These are phyloP conservation scores for Wallacemonas collosoma DNA, from an alignment of 208 protist species.

Conservation along the genomic window DNA sequence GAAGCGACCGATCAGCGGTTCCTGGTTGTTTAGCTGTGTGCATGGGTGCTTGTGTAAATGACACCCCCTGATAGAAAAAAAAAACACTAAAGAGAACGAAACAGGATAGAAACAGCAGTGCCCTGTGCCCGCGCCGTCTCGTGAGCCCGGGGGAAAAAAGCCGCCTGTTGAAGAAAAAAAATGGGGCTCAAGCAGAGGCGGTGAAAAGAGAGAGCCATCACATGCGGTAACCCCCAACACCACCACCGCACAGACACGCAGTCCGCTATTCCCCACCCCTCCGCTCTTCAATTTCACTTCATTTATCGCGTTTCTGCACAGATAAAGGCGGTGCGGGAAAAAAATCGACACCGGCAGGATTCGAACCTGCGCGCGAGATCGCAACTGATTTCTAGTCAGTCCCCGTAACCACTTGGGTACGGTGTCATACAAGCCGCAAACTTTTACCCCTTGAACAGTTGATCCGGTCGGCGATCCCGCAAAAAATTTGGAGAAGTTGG, in stretches of 20 bases:
- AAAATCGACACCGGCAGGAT: constrained; percentile 68
- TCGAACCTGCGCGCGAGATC: constrained; percentile 80
- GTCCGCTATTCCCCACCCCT: neutral
- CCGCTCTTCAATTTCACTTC: neutral
- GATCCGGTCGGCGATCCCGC: neutral
- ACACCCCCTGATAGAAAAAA: neutral
- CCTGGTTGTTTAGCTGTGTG: no score
- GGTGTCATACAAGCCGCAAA: constrained; percentile 1
- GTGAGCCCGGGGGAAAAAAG: no score
- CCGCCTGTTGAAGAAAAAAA: no score
- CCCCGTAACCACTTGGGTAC: constrained; percentile 76
- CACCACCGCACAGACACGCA: no score
- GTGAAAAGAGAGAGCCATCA: neutral
- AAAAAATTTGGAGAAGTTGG: constrained; percentile 90
- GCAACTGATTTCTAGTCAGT: constrained; percentile 71
- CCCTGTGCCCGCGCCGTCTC: no score
- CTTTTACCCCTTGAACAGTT: neutral
- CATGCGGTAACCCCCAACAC: no score
- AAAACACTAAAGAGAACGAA: neutral
- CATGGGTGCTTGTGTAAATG: neutral
- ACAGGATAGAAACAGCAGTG: neutral
- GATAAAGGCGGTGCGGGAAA: constrained; percentile 2
- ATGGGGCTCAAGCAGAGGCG: no score
- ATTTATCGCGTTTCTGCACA: neutral
- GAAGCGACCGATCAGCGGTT: no score